Evolutionary conservation across 768 basidiomycete species (phyloP), one percentile per base, ranked within the genome.

Genomic region (Rhodocollybia butyracea): DNA sequence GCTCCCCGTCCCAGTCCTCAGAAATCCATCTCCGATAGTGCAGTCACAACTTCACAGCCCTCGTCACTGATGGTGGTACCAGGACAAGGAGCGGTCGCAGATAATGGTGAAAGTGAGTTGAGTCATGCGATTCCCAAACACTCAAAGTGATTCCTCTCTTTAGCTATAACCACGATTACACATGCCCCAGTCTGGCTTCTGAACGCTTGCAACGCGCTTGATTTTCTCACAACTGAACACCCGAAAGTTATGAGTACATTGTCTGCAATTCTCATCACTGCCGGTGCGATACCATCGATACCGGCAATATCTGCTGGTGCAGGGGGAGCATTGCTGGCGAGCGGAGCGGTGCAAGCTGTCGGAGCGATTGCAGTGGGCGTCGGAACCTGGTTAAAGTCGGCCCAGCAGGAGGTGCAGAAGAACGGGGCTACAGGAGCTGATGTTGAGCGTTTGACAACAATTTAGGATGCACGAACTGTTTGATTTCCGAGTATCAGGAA

Each of bases 361-460:
- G 89, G 89, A 10, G 88, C 88, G 1, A 84, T 91, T 56, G 89
- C 88, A 1, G 79, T 91, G 3, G 88, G 89, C 2, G 72, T 91
- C 30, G 89, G 89, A 1, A 80, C 75, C 32, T 68, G 77, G 68
- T 69, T 84, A 52, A 79, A 81, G 64, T 73, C 79, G 2, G 48
- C 48, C 8, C 70, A 75, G 27, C 77, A 79, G 27, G 76, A 79
- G 43, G 65, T 69, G 13, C 48, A 50, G 22, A 11, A 17, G 29
- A 29, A 30, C 24, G 27, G n/a, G 21, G 19, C 30, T 3, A 17
- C 48, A 38, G 15, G 34, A 39, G 12, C 32, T n/a, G 22, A 8
- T 8, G 34, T 8, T 17, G 34, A 8, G n/a, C n/a, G n/a, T n/a
- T n/a, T n/a, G n/a, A n/a, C n/a, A n/a, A n/a, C n/a, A n/a, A n/a